Evolutionary conservation across 352 stramenopile species (phyloP).

Genomic region (Globisporangium splendens): DNA sequence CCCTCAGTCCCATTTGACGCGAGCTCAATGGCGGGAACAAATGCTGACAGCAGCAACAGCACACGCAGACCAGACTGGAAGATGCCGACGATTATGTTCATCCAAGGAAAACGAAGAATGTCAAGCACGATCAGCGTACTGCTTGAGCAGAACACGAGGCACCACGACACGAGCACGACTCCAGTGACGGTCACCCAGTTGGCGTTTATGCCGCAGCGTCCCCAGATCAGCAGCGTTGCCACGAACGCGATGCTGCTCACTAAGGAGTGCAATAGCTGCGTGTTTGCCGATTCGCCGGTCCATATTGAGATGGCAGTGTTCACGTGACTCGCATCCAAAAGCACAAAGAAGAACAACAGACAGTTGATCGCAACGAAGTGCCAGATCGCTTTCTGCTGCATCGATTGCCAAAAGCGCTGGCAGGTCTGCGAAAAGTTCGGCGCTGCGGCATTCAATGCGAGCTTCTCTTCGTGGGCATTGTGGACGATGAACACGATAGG

Average conservation of each 20-base stretch:
- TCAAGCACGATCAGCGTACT: slow-evolving; percentile 23
- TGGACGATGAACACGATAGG: slow-evolving; percentile 28
- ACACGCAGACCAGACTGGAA: slow-evolving; percentile 20
- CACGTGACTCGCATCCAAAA: slow-evolving; percentile 26
- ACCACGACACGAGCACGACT: slow-evolving; percentile 16
- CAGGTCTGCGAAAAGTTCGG: slow-evolving; percentile 14
- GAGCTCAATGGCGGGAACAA: slow-evolving; percentile 42
- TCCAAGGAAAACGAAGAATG: slow-evolving; percentile 19
- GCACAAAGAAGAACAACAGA: slow-evolving; percentile 35
- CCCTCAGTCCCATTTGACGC: slow-evolving; percentile 36
- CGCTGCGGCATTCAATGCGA: background rate
- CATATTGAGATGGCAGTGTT: slow-evolving; percentile 19
- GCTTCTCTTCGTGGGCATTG: slow-evolving; percentile 22
- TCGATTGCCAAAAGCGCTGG: slow-evolving; percentile 18
- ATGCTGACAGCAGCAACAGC: slow-evolving; percentile 25
- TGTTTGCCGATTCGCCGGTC: slow-evolving; percentile 12
- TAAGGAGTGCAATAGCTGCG: slow-evolving; percentile 15
- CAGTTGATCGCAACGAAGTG: slow-evolving; percentile 41
- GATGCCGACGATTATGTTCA: slow-evolving; percentile 14
- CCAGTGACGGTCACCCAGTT: slow-evolving; percentile 21
- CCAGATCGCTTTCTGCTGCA: slow-evolving; percentile 42
- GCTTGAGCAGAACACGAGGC: slow-evolving; percentile 3
- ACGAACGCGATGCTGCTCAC: slow-evolving; percentile 23
- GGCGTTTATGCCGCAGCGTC: slow-evolving; percentile 14
- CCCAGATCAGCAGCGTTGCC: slow-evolving; percentile 20